Conservation (phyloP, 805 yeast species). For the Wickerhamomyces subpelliculosus region DNA sequence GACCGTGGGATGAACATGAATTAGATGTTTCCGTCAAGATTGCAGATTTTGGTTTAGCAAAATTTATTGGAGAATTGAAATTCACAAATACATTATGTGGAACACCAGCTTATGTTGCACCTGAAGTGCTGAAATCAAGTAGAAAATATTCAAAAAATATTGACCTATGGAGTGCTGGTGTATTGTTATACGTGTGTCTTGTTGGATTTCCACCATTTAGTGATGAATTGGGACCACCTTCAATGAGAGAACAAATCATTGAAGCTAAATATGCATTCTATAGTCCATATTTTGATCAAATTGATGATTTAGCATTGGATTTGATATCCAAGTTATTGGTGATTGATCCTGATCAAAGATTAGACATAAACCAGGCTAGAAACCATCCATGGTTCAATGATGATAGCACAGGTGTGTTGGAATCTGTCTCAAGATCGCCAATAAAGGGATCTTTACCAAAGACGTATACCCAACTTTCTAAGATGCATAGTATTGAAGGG, state of each 20-base stretch:
- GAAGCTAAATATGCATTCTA: slow-evolving; percentile 65
- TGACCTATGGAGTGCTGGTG: slow-evolving; percentile 82
- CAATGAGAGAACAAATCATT: slow-evolving; percentile 67
- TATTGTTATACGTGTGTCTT: slow-evolving; percentile 66
- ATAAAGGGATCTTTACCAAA: slow-evolving; percentile 24
- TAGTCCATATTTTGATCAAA: slow-evolving; percentile 74
- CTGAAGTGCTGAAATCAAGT: slow-evolving; percentile 53
- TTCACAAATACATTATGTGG: slow-evolving; percentile 80
- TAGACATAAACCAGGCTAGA: slow-evolving; percentile 78
- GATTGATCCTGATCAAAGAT: slow-evolving; percentile 62
- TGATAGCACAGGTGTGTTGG: neutral
- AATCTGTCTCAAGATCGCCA: slow-evolving; percentile 21
- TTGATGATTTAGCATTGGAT: slow-evolving; percentile 59
- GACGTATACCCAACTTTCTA: slow-evolving; percentile 31
- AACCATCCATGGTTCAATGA: slow-evolving; percentile 76
- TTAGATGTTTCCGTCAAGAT: slow-evolving; percentile 61
- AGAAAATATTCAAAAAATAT: slow-evolving; percentile 62
- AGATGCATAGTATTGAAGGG: slow-evolving; percentile 7
- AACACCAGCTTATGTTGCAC: slow-evolving; percentile 84
- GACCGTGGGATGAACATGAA: slow-evolving; percentile 46
- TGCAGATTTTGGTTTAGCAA: slow-evolving; percentile 73
- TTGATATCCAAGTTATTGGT: slow-evolving; percentile 55
- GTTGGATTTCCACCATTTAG: slow-evolving; percentile 86
- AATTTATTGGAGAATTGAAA: slow-evolving; percentile 58
- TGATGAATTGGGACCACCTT: slow-evolving; percentile 75